Conservation (phyloP, 306 rosid genomes). For the Malus asiatica region DNA sequence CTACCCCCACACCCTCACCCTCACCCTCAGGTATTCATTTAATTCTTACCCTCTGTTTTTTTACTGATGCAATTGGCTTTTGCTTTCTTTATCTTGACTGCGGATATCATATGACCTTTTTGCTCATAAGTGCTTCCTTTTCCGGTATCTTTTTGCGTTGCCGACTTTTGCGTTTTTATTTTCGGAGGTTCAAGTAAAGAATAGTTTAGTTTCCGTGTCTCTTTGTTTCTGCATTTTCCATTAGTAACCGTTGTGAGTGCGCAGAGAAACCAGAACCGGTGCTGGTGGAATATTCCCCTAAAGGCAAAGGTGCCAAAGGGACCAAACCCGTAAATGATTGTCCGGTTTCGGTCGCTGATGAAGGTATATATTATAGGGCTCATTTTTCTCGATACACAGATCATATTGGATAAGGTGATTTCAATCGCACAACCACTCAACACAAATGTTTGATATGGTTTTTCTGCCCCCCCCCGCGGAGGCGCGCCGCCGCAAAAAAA, state of each 20-base stretch:
- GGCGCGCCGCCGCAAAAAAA: no score
- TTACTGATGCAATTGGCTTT: neutral
- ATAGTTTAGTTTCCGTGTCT: neutral
- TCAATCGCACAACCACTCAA: neutral
- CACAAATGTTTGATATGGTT: constrained; percentile 9
- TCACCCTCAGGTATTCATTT: constrained; percentile 26
- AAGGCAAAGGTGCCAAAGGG: neutral
- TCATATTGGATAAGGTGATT: neutral
- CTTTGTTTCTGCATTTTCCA: constrained; percentile 38
- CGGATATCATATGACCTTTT: no score
- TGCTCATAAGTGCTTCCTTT: neutral
- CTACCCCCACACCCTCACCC: constrained; percentile 36
- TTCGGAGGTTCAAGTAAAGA: no score
- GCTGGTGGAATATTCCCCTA: constrained; percentile 64
- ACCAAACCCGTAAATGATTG: constrained; percentile 5
- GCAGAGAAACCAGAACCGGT: constrained; percentile 61
- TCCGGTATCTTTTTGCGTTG: neutral
- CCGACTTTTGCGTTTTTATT: neutral
- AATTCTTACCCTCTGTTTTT: neutral
- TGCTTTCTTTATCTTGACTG: no score
- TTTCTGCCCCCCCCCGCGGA: no score
- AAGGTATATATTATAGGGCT: constrained; percentile 40
- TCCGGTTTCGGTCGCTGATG: constrained; percentile 28
- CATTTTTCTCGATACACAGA: neutral
- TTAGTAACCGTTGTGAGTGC: constrained; percentile 22